Conservation (phyloP, 345 rosid genomes). For the Eucalyptus cloeziana region DNA sequence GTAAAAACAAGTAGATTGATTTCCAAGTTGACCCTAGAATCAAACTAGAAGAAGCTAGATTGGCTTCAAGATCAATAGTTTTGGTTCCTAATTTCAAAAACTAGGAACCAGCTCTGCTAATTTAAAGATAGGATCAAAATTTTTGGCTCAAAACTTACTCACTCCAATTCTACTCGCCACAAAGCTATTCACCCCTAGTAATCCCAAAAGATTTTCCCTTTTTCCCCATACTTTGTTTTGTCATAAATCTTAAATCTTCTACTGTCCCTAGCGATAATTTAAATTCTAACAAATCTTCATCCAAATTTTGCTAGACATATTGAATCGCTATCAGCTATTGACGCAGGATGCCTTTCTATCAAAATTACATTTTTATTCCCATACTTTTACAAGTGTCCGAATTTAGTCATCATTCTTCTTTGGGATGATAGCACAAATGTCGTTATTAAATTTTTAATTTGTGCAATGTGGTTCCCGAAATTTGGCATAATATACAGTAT, state of each 20-base stretch:
- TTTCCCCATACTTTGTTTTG: background rate
- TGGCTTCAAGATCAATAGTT: background rate
- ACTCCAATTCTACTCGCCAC: too few relatives aligned
- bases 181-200: background rate
- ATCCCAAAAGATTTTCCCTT: background rate
- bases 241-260: background rate
- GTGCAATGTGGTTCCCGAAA: fast-evolving
- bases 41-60: fast-evolving
- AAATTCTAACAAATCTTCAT: background rate
- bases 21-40: background rate
- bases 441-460: background rate
- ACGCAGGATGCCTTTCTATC: fast-evolving
- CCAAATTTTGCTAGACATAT: background rate
- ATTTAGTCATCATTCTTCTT: background rate
- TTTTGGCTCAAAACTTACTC: background rate
- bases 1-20: background rate
- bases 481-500: background rate
- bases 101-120: too few relatives aligned
- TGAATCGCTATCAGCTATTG: background rate
- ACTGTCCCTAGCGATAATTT: background rate
- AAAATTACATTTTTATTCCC: background rate
- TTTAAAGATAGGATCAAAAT: background rate
- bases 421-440: background rate
- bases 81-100: background rate
- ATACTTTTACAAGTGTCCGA: background rate